Base-by-base conservation (phyloP, 306 rosid species). In the Prunus salicina region DNA sequence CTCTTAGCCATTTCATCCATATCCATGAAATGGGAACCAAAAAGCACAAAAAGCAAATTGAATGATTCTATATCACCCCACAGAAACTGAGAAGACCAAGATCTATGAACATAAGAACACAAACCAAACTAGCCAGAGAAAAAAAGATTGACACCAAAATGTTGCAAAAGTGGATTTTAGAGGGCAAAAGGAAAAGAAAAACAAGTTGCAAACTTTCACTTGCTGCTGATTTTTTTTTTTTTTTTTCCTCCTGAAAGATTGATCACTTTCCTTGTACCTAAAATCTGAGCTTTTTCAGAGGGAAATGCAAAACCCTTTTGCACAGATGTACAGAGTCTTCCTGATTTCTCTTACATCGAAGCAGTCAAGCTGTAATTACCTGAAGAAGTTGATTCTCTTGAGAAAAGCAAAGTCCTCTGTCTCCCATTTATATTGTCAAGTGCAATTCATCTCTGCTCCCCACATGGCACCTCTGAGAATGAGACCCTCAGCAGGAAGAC, bases 1-100 rank as follows among this genome's bases (percentile, higher is more conserved):
- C 73, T 84, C 71, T 77, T 69, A 67, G 73, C 64, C 82, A 69
- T 47, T 77, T 86, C 80, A 71, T 75, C 86, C 91, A 87, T 89
- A 43, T 61, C 68, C 77, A 71, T 32, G 71, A 69, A 43, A 32
- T 38, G 58, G 63, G 43, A 38, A 38, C 43, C 7, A 75, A 69
- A 38, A 56, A 27, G 15, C 71, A 71, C 12, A 38, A 71, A 63
- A 8, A 12, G 12, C 27, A 5, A 41, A 19, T 18, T 10, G 16
- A 38, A 8, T 32, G 52, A 57, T 14, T 28, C 34, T 34, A 47
- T 47, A 12, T 12, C 4, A 47, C 19, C 64, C 5, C 64, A 60
- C 65, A 60, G 34, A 60, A 25, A 60, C 3, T 13, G 12, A 60
- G 18, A 30, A 60, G 25, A 60, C 65, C 16, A 13, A 38, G 20